Evolutionary conservation across 495 filamentous ascomycete species (phyloP), one percentile per base, ranked within the genome.

Genomic region (Talaromyces ruber): DNA sequence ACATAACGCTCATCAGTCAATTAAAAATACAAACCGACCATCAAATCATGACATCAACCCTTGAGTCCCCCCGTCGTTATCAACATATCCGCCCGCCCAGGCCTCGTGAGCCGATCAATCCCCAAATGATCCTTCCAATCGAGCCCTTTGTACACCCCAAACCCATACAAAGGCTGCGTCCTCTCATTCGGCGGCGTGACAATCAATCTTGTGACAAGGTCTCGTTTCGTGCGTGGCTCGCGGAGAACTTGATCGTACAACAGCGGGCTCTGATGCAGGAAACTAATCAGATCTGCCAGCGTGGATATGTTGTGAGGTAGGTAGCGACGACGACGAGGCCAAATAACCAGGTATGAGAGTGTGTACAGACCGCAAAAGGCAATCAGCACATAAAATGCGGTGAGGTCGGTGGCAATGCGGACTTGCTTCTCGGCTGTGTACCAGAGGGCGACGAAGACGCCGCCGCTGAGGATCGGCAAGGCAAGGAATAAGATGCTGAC

Each of bases 401-500:
- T 80, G 65, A 89, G 77, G 47, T 87, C 81, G 7, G 90, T 83
- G 47, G 82, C 84, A 68, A 95, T 88, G 61, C 84, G 84, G 52
- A 91, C 81, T 8, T 76, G 68, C 37, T 82, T 70, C 7, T 71
- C 63, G 11, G 74, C 63, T 8, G 79, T 73, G 50, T 83, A 81
- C 62, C 84, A 92, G 59, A 94, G 82, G 0, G 91, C 87, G 74
- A 92, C 87, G 75, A 96, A 95, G 28, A 89, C 71, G 8, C 91
- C 92, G 21, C 91, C 91, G 0, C 82, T 86, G 18, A 96, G 79
- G 60, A 93, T 79, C 11, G 92, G 92, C 32, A 96, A 70, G 4
- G 86, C 77, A 45, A 85, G 68, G 39, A 87, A 87, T 16, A 89
- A 45, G 2, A 87, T 66, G 47, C 88, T 82, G 60, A 90, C 74